Conservation (phyloP, 164 flowering plant genomes). For the Nymphaea thermarum region DNA sequence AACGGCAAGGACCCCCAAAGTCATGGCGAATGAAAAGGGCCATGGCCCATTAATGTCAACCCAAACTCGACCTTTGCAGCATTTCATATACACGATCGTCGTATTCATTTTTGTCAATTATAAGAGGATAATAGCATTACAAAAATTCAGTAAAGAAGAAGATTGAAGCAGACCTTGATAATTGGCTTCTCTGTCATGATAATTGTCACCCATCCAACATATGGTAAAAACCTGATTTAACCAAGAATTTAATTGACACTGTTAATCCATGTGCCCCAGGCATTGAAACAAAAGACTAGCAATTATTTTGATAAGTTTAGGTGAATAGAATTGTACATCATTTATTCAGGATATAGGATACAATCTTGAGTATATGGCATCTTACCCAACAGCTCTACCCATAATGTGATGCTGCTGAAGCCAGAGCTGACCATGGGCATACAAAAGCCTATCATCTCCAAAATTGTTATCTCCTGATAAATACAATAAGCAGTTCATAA, state of each 20-base stretch:
- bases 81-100: not conserved
- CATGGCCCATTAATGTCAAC: too few species aligned
- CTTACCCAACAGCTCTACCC: slow-evolving; percentile 76
- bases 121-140: too few species aligned
- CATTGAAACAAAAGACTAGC: too few species aligned
- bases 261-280: too few species aligned
- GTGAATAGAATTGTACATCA: too few species aligned
- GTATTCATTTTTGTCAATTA: not conserved
- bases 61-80: not conserved
- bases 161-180: slow-evolving; percentile 18
- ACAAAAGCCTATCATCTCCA: slow-evolving; percentile 43
- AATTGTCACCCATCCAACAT: slow-evolving; percentile 29
- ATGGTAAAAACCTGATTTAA: slow-evolving; percentile 24
- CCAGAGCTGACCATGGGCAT: slow-evolving; percentile 58
- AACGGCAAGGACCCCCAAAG: too few species aligned
- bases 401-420: slow-evolving; percentile 49
- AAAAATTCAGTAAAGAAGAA: not conserved
- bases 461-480: slow-evolving; percentile 45
- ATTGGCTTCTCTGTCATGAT: slow-evolving; percentile 31
- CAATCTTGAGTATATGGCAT: too few species aligned
- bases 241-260: not conserved
- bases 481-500: too few species aligned
- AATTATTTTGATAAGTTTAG: too few species aligned
- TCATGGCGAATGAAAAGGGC: too few species aligned
- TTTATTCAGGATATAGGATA: too few species aligned